These are phyloP conservation scores for Aspergillus olivimuriae DNA, from an alignment of 495 filamentous ascomycete species.

Conservation along the genomic window DNA sequence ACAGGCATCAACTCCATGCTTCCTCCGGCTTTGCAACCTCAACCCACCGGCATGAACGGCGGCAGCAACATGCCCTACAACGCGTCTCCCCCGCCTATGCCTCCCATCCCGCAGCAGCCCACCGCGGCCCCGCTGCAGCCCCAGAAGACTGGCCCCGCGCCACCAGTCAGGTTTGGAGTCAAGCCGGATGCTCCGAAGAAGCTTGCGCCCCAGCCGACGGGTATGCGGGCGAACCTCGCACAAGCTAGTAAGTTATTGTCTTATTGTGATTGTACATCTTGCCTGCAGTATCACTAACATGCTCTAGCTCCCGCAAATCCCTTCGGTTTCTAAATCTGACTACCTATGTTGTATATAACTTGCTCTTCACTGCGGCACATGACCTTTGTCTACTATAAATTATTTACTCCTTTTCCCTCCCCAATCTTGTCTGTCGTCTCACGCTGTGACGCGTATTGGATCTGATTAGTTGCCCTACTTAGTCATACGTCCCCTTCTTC, in stretches of 20 bases:
- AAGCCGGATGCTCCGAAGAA: conserved; percentile 59
- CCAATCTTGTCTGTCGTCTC: no score
- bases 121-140: conserved; percentile 59
- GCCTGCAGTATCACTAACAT: conserved; percentile 14
- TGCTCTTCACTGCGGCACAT: conserved; percentile 18
- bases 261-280: conserved; percentile 1
- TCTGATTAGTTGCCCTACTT: no score
- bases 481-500: conserved; percentile 7
- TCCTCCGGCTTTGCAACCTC: conserved; percentile 41
- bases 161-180: conserved; percentile 84
- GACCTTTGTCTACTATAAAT: conserved; percentile 19
- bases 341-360: no score
- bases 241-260: conserved; percentile 82
- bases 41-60: conserved; percentile 54
- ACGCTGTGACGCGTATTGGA: conserved; percentile 15
- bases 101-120: conserved; percentile 43
- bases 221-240: conserved; percentile 77
- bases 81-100: conserved; percentile 31
- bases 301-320: conserved; percentile 77
- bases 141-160: conserved; percentile 91
- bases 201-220: conserved; percentile 82
- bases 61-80: conserved; percentile 41
- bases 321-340: conserved; percentile 67
- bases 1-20: conserved; percentile 41
- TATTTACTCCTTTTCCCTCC: no score